Base-by-base conservation (phyloP, 305 asterid species). In the Petunia hybrid region DNA sequence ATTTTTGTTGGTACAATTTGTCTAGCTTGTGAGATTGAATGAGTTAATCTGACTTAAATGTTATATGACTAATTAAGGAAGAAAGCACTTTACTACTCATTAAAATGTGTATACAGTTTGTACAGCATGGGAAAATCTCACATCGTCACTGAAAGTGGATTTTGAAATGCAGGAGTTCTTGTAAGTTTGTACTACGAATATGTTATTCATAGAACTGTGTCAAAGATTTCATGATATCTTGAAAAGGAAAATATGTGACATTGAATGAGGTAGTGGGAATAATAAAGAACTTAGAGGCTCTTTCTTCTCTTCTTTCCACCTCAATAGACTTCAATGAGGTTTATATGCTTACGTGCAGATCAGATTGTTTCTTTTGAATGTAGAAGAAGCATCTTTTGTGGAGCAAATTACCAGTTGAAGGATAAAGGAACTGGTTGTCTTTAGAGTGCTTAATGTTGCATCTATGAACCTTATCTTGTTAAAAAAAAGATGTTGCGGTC, bases 341-440 rank as follows among this genome's bases (percentile, higher is more conserved):
- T 4, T 71, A 3, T 71, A 48, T 48, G 43, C 43, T 5, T 7
- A 46, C 3, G 6, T 35, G 12, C 48, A 48, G 62, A 71, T 71
- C 45, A 71, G 13, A 35, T 35, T 71, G 45, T 71, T 71, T 6
- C 45, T 48, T 10, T 48, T 71, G 62, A 48, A 35, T 71, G 61
- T 35, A 48, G 48, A 48, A 48, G 78, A 71, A 10, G 43, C 22
- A 48, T 71, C 45, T 48, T 71, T 48, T 16, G 31, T 71, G 62
- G 78, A 71, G 31, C n/a, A 71, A 48, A 71, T 12, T 35, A 71
- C 12, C 13, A 2, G 6, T 14, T 70, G 59, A 69, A 43, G 77
- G 60, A 70, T 70, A 9, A 69, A 69, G 16, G 57, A 8, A 16
- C 45, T 70, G 77, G 61, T 31, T 70, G 61, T 45, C 77, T 71